Percentiles rank a stretch among this genome's conserved stretches.
These are phyloP conservation scores for Xerocomus minutiporus DNA, from an alignment of 1,284 basidiomycete species.

Conservation along the genomic window DNA sequence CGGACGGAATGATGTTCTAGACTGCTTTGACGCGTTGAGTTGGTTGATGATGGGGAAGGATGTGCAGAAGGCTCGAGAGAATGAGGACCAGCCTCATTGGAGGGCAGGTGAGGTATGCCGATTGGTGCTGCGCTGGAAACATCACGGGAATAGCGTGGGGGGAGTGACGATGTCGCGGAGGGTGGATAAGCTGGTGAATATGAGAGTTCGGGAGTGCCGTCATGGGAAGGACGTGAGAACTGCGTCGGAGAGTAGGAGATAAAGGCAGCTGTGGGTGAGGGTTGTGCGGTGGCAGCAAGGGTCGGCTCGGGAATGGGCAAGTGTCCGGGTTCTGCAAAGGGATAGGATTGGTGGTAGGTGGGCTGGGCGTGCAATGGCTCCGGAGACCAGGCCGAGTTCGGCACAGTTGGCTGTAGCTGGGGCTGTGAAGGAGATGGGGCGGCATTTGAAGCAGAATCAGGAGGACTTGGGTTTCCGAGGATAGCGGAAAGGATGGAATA, in stretches of 20 bases:
- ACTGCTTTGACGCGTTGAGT: conserved; percentile 30
- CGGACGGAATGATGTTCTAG: conserved; percentile 25
- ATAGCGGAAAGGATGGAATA: conserved; percentile 92
- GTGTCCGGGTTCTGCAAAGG: conserved; percentile 32
- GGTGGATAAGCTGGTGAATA: conserved; percentile 32
- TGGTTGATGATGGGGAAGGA: conserved; percentile 44
- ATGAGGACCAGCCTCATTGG: conserved; percentile 30
- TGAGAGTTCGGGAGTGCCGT: conserved; percentile 31
- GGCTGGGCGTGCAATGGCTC: conserved; percentile 35
- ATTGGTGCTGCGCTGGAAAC: conserved; percentile 30
- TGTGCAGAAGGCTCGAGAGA: conserved; percentile 28
- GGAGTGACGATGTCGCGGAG: conserved; percentile 37
- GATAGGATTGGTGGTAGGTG: conserved; percentile 26
- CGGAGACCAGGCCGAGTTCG: conserved; percentile 45
- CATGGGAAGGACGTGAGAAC: conserved; percentile 46
- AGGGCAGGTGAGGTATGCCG: conserved; percentile 10
- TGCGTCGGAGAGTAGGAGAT: conserved; percentile 34
- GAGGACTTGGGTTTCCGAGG: conserved; percentile 70
- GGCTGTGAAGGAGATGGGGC: conserved; percentile 42
- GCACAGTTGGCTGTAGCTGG: conserved; percentile 32
- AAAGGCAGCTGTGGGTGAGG: conserved; percentile 32
- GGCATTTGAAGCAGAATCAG: conserved; percentile 45
- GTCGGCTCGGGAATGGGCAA: conserved; percentile 41
- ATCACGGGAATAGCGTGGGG: conserved; percentile 49
- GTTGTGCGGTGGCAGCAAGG: conserved; percentile 28